Percentiles rank a stretch among this genome's conserved stretches.
These are phyloP conservation scores for Lactarius indigo DNA, from an alignment of 768 basidiomycete genomes.

Conservation along the genomic window DNA sequence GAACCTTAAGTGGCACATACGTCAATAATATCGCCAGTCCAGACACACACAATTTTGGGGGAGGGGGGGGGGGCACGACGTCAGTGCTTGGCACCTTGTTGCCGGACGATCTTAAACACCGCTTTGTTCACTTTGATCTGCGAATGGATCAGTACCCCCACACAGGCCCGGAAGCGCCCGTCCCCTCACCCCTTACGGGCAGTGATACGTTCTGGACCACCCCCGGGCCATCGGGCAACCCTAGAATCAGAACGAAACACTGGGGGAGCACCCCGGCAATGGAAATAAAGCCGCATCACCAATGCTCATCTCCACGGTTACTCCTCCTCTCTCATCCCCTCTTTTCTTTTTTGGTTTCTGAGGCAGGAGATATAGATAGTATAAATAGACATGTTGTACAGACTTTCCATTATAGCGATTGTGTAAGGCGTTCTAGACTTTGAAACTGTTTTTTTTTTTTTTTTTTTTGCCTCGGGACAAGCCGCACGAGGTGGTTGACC, in stretches of 20 bases:
- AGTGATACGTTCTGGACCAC: background rate
- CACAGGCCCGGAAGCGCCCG: background rate
- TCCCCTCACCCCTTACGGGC: background rate
- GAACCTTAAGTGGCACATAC: background rate
- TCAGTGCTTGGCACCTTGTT: background rate
- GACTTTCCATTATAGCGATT: background rate
- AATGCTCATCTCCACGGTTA: background rate
- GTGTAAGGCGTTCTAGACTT: background rate
- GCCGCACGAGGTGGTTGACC: background rate
- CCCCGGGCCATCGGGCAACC: background rate
- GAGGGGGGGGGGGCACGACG: background rate
- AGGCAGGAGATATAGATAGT: background rate
- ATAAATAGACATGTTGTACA: background rate
- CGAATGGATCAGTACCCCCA: background rate
- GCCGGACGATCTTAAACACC: background rate
- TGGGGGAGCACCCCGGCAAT: background rate
- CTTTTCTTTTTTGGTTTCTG: background rate
- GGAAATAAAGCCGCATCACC: background rate
- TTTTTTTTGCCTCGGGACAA: background rate
- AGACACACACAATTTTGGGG: background rate
- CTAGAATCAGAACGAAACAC: background rate
- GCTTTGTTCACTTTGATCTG: background rate
- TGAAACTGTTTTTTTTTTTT: background rate
- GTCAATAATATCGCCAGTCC: background rate
- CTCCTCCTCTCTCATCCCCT: background rate